Conservation (phyloP, 2,329 filamentous ascomycete species). For the Colletotrichum endophyticum region DNA sequence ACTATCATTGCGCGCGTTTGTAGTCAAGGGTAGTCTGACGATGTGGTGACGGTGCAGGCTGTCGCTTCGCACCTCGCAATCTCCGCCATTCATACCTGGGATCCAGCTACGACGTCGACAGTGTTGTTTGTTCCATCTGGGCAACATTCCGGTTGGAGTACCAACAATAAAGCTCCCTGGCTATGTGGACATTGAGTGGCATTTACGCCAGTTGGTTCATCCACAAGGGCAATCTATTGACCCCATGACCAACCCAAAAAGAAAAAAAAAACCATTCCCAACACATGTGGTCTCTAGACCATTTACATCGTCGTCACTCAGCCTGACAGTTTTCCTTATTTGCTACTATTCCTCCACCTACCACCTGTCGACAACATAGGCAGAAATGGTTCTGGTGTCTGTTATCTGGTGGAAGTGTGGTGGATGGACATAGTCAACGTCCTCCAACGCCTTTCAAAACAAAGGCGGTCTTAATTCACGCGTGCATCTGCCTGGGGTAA, state of each 20-base stretch:
- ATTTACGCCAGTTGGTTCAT: not conserved
- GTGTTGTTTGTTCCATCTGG: not conserved
- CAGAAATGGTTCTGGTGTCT: not conserved
- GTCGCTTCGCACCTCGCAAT: not conserved
- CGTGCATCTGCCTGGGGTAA: conserved; percentile 6
- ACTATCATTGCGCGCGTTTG: not conserved
- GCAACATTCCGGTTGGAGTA: not conserved
- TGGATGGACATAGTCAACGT: not conserved
- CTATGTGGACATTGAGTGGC: not conserved
- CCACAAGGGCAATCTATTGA: not conserved
- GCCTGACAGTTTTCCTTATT: not conserved
- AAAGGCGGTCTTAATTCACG: conserved; percentile 5
- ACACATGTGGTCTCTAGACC: not conserved
- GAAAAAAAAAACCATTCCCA: not conserved
- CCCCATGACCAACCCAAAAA: not conserved
- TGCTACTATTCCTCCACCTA: not conserved
- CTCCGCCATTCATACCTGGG: not conserved
- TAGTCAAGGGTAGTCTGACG: not conserved
- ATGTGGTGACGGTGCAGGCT: not conserved
- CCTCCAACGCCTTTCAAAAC: not conserved
- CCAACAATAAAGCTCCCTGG: not conserved
- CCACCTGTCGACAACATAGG: not conserved
- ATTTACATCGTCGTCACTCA: not conserved
- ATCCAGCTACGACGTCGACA: not conserved
- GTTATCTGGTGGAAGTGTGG: not conserved